Conservation (phyloP, 148 eudicot genomes). For the Arctostaphylos glauca region DNA sequence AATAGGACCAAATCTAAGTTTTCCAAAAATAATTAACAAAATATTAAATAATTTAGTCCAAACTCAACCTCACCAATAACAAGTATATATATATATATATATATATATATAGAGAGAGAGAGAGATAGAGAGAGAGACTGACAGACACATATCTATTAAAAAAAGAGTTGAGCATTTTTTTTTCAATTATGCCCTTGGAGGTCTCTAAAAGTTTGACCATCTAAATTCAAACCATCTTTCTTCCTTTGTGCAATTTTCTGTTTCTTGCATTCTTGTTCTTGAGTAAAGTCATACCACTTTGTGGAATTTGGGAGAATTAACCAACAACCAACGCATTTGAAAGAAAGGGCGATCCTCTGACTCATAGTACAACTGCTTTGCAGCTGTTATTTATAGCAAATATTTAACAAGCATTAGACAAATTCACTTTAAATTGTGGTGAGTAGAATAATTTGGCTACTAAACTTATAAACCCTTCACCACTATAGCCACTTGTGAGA, state of each 20-base stretch:
- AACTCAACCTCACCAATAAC: no score
- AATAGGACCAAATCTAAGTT: no score
- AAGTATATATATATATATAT: no score
- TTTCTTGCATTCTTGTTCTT: background rate
- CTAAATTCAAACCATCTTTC: background rate
- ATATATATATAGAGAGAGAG: no score
- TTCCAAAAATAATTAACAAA: no score
- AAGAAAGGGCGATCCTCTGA: background rate
- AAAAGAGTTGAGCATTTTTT: no score
- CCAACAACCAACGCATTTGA: conserved; percentile 6
- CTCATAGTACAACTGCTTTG: background rate
- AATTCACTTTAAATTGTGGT: background rate
- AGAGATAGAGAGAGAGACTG: no score
- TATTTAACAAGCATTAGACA: background rate
- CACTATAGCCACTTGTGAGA: background rate
- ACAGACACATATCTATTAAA: no score
- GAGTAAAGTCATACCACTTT: background rate
- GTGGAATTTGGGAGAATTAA: background rate
- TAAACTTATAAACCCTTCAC: background rate
- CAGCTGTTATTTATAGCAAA: background rate
- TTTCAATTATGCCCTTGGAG: no score
- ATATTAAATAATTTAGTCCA: no score
- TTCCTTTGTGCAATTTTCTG: background rate
- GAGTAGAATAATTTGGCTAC: background rate
- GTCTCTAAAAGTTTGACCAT: background rate